Base-by-base conservation (phyloP, 2,329 filamentous ascomycete species). In the Ophiostoma quercus region DNA sequence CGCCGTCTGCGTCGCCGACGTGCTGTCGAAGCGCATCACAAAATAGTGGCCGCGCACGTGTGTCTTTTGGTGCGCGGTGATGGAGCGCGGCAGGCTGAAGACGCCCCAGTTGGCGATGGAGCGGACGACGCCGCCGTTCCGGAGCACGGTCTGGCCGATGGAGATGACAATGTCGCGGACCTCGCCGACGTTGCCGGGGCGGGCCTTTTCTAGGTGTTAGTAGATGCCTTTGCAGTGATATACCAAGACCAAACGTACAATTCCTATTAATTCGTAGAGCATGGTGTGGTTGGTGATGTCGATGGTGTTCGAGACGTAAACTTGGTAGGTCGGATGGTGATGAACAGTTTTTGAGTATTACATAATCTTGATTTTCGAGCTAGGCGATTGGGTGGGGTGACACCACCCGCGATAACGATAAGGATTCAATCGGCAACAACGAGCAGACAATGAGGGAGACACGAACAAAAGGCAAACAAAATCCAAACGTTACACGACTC, bases 231-330 rank as follows among this genome's bases (percentile, higher is more conserved):
- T 29, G 22, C 29, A 0, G 16, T 22, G 1, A 34, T 5, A 34
- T 34, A 3, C 3, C 8, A 5, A 34, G 8, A 6, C 1, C 34
- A 34, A 34, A 34, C 90, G 77, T 83, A 97, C 95, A 82, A 97
- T 90, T 80, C 92, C 95, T 80, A 99, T 95, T 77, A 98, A 84
- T 84, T 99, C 95, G 85, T 99, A 99, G 82, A 99, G 84, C 95
- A 99, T 97, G 14, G 32, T 66, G 39, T 47, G 65, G 60, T 37
- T 39, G 34, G 34, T 22, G 22, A 22, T 41, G 19, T 37, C 37
- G 39, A 12, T 66, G 37, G 9, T 43, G 1, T 7, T 47, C 12
- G 11, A 43, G 39, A 9, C 8, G 29, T 37, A 34, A 22, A n/a
- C 60, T 63, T 32, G 37, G n/a, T 37, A 68, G 37, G 16, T 67